Conservation (phyloP, 495 filamentous ascomycete genomes). For the Ramalina intermedia region DNA sequence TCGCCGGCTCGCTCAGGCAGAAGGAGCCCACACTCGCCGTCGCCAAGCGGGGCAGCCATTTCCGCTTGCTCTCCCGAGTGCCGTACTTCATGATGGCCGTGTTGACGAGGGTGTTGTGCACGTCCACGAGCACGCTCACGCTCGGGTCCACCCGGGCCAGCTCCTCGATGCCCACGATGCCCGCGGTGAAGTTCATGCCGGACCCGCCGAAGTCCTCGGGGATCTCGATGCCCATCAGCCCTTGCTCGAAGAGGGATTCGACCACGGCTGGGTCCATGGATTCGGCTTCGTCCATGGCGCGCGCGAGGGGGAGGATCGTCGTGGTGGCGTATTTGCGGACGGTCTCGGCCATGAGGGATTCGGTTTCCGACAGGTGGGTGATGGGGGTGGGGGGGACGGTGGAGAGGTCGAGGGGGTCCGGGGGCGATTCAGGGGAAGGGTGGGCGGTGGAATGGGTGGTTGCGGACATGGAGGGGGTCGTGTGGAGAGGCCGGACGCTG, state of each 20-base stretch:
- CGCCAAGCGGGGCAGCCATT: conserved; percentile 75
- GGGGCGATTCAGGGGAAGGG: conserved; percentile 42
- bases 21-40: conserved; percentile 90
- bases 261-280: conserved; percentile 78
- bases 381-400: conserved; percentile 81
- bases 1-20: conserved; percentile 87
- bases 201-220: conserved; percentile 93
- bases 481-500: conserved; percentile 1
- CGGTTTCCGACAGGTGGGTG: conserved; percentile 80
- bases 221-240: conserved; percentile 93
- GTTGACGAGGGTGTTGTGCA: conserved; percentile 97
- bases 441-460: conserved; percentile 42
- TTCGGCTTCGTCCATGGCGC: conserved; percentile 97
- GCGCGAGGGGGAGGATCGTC: conserved; percentile 77
- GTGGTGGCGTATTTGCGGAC: conserved; percentile 86
- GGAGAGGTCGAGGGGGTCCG: conserved; percentile 44
- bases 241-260: conserved; percentile 92
- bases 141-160: conserved; percentile 87
- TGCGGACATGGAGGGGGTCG: conserved; percentile 34
- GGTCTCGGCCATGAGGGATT: conserved; percentile 73
- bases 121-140: conserved; percentile 83
- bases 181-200: conserved; percentile 96
- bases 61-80: conserved; percentile 55
- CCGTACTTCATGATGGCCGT: conserved; percentile 83
- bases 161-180: conserved; percentile 94